Evolutionary conservation across 305 asterid genomes (phyloP).

Genomic region (Caryopteris hybrid): DNA sequence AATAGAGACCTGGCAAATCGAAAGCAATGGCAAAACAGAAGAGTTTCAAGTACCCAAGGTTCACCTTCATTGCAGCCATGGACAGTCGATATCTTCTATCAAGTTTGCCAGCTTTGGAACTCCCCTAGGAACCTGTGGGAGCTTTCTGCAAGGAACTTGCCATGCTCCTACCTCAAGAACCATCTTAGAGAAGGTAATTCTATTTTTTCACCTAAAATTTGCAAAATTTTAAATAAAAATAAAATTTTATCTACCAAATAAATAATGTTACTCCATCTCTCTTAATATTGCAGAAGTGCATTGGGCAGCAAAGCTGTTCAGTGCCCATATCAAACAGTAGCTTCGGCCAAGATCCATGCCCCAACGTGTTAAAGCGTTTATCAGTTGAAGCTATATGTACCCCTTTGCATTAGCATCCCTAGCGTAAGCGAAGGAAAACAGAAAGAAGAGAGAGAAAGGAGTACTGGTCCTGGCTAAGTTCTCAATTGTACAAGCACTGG

Average conservation of each 20-base stretch:
- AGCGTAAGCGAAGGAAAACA: slow-evolving; percentile 10
- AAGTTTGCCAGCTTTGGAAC: slow-evolving; percentile 98
- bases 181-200: slow-evolving; percentile 75
- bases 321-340: slow-evolving; percentile 61
- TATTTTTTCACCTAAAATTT: neutral
- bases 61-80: slow-evolving; percentile 65
- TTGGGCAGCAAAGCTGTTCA: slow-evolving; percentile 63
- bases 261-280: too few relatives aligned
- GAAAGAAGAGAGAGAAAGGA: neutral
- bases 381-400: slow-evolving; percentile 79
- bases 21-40: slow-evolving; percentile 52
- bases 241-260: too few relatives aligned
- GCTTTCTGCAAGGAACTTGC: slow-evolving; percentile 80
- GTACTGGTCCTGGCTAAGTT: too few relatives aligned
- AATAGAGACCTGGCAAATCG: slow-evolving; percentile 69
- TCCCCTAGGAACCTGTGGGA: slow-evolving; percentile 85
- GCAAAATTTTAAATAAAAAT: neutral
- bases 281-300: slow-evolving; percentile 55
- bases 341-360: slow-evolving; percentile 82
- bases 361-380: slow-evolving; percentile 59
- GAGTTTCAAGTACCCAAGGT: slow-evolving; percentile 64
- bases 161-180: slow-evolving; percentile 64
- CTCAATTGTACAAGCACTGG: too few relatives aligned
- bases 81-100: slow-evolving; percentile 67
- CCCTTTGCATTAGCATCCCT: slow-evolving; percentile 25